Base-by-base conservation (phyloP, 768 basidiomycete species). In the Terana coerulea region DNA sequence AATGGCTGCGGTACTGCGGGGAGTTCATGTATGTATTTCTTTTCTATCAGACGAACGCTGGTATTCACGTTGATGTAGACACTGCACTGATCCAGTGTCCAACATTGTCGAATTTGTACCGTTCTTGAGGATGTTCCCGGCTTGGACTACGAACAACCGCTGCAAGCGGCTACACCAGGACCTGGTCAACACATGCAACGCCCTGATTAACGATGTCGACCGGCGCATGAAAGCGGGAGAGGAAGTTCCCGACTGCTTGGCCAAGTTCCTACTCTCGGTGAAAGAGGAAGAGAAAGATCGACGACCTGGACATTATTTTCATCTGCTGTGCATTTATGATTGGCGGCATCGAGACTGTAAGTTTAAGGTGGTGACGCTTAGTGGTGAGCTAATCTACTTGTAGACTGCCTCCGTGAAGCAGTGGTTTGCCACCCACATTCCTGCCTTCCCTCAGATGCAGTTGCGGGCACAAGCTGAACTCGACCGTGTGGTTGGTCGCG, bases 21-120 rank as follows among this genome's bases (percentile, higher is more conserved):
- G 76, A 76, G 54, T 77, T 74, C 55, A 76, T 75, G 73, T 51
- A 49, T 24, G 43, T 73, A 6, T 5, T 40, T 40, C 5, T 40
- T 22, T 22, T 4, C 25, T 52, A 70, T 46, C 22, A 28, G 28
- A 11, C 34, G 30, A 30, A 34, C 25, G 15, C 9, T 29, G 7
- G 34, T 36, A 22, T 43, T 41, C 25, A 31, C 22, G 35, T 42
- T 19, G 24, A 22, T 25, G 3, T 29, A 72, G 70, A 67, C 69
- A 72, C 59, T 64, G 64, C 45, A 71, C 69, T 28, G 75, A 74
- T 14, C 74, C 76, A 0, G 62, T 71, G 22, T 74, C 75, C 1
- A 77, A 77, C 51, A 37, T 71, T 10, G 67, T 69, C 21, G 77
- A 78, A 56, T 78, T 76, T 42, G 45, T 77, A 0, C 66, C 69